Evolutionary conservation across 164 flowering plant genomes (phyloP), one percentile per base, ranked within the genome.

Genomic region (Umbilicus rupestris): DNA sequence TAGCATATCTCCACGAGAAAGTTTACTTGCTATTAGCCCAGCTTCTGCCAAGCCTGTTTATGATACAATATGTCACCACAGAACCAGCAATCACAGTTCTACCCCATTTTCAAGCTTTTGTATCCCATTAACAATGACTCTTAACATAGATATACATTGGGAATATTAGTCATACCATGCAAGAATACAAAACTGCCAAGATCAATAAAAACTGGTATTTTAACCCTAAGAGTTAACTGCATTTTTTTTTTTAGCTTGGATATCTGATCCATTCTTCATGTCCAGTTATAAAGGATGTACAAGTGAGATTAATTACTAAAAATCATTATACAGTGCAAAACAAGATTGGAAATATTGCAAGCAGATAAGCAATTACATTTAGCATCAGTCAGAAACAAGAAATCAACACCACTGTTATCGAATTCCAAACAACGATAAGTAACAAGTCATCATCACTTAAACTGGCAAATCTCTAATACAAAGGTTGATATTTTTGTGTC

Each of bases 1-100:
- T 65, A 76, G 78, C 83, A 84, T 63, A 72, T 94, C 96, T 57
- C 63, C 73, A 72, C 81, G 76, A 49, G 95, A 91, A 62, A 95
- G 93, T 80, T 86, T 92, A 83, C 99, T 95, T 72, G 94, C 79
- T 65, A 95, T 91, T 75, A 95, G 87, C 44, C 99, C 99, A 68
- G 99, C 97, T 82, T 95, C 99, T 41, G 99, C 99, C 79, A 95
- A 81, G 62, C 99, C 99, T 95, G 88, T 63, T 73, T 70, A 39
- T 46, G 8, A 31, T 47, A 68, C 42, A 35, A 26, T 33, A 11
- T 57, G 58, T 44, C 69, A 57, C 50, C 39, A 37, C 52, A 30
- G 46, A 17, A 24, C 30, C 58, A 52, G 30, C 58, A 8, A 9
- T 26, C 30, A 52, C 3, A 24, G 58, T 12, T 24, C 58, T 24